Evolutionary conservation across 805 yeast genomes (phyloP).

Genomic region (Candida easanensis): DNA sequence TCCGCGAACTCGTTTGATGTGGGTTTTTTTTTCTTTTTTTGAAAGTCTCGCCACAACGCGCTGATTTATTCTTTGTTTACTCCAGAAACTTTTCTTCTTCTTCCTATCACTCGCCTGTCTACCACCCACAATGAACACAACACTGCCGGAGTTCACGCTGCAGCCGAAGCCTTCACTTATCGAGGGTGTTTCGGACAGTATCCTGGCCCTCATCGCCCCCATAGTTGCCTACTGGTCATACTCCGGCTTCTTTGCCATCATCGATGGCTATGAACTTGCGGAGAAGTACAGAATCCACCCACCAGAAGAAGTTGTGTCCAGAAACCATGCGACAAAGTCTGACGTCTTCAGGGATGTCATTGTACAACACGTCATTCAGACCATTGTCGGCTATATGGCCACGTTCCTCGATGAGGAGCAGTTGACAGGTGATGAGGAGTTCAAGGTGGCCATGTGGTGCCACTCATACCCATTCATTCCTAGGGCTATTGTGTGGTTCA

Average conservation of each 20-base stretch:
- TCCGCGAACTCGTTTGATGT: neutral
- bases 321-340: constrained; percentile 68
- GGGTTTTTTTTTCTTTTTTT: neutral
- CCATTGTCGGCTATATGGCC: constrained; percentile 60
- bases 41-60: neutral
- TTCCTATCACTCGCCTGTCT: neutral
- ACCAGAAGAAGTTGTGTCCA: constrained; percentile 71
- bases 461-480: constrained; percentile 36
- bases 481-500: constrained; percentile 42
- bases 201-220: constrained; percentile 71
- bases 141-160: constrained; percentile 15
- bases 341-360: constrained; percentile 82
- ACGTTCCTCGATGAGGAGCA: constrained; percentile 56
- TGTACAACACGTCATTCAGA: constrained; percentile 81
- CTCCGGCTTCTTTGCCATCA: constrained; percentile 67
- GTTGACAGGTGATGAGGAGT: constrained; percentile 48
- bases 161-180: constrained; percentile 43
- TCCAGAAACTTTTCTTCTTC: neutral
- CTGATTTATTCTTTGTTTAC: neutral
- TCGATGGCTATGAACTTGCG: constrained; percentile 73
- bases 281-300: constrained; percentile 90
- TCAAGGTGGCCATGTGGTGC: constrained; percentile 44
- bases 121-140: constrained; percentile 1
- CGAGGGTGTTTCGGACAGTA: constrained; percentile 65
- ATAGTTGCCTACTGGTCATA: constrained; percentile 81